Conservation (phyloP, 2,329 filamentous ascomycete species). For the Apiospora pterosperma region DNA sequence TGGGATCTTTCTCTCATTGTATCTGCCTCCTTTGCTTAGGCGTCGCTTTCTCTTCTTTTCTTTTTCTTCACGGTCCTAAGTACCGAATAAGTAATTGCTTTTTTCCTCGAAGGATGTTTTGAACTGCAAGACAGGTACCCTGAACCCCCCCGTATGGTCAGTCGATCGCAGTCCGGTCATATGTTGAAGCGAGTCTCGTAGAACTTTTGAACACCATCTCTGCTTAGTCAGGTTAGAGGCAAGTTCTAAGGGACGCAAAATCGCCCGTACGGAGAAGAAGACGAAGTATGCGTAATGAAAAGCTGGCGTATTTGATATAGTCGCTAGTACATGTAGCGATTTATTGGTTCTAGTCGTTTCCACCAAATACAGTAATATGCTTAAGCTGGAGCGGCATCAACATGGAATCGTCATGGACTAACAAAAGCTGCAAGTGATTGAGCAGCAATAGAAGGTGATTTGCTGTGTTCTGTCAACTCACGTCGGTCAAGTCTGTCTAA, state of each 20-base stretch:
- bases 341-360: background rate
- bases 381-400: background rate
- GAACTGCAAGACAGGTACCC: no score
- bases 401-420: background rate
- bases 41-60: background rate
- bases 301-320: background rate
- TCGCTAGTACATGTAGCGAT: background rate
- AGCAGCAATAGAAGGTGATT: background rate
- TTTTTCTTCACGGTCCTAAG: no score
- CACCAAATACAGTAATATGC: background rate
- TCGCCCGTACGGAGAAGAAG: background rate
- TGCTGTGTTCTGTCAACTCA: background rate
- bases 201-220: background rate
- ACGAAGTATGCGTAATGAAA: background rate
- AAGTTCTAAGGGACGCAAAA: background rate
- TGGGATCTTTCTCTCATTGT: background rate
- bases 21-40: background rate
- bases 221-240: background rate
- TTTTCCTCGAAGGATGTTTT: background rate
- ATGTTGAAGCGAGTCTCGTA: background rate
- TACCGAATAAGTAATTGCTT: no score
- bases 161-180: background rate
- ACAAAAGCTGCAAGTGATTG: background rate
- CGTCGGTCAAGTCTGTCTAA: background rate
- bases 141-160: background rate